These are phyloP conservation scores for Phytophthora tentaculata DNA, from an alignment of 352 stramenopile species.

Conservation along the genomic window DNA sequence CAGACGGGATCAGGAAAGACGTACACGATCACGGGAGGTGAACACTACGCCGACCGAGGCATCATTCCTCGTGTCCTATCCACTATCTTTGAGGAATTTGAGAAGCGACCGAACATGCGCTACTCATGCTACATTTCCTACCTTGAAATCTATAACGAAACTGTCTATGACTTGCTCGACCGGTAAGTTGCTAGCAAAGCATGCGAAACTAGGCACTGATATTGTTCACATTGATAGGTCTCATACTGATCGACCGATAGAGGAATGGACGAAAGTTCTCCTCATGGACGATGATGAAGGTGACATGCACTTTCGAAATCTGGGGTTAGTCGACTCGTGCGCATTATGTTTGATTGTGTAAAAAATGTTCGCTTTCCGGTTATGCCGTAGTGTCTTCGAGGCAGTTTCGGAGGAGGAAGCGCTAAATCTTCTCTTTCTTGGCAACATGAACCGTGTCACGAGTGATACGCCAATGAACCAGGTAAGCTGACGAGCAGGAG, in stretches of 20 bases:
- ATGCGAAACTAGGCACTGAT: not conserved
- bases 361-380: not conserved
- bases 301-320: constrained; percentile 83
- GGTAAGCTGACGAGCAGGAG: constrained; percentile 21
- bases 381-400: constrained; percentile 62
- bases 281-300: constrained; percentile 82
- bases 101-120: constrained; percentile 55
- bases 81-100: constrained; percentile 91
- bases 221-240: constrained; percentile 36
- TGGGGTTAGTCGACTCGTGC: constrained; percentile 44
- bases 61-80: constrained; percentile 95
- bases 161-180: constrained; percentile 94
- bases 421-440: constrained; percentile 95
- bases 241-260: constrained; percentile 75
- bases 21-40: constrained; percentile 84
- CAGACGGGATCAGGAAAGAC: constrained; percentile 80
- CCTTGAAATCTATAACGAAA: constrained; percentile 98
- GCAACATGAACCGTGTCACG: constrained; percentile 96
- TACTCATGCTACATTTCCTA: constrained; percentile 95
- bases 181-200: constrained; percentile 23
- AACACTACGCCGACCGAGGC: constrained; percentile 94
- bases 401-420: constrained; percentile 92
- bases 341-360: not conserved
- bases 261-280: constrained; percentile 82
- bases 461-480: constrained; percentile 97